These are phyloP conservation scores for Truncatella angustata DNA, from an alignment of 2,329 filamentous ascomycete genomes.

Conservation along the genomic window DNA sequence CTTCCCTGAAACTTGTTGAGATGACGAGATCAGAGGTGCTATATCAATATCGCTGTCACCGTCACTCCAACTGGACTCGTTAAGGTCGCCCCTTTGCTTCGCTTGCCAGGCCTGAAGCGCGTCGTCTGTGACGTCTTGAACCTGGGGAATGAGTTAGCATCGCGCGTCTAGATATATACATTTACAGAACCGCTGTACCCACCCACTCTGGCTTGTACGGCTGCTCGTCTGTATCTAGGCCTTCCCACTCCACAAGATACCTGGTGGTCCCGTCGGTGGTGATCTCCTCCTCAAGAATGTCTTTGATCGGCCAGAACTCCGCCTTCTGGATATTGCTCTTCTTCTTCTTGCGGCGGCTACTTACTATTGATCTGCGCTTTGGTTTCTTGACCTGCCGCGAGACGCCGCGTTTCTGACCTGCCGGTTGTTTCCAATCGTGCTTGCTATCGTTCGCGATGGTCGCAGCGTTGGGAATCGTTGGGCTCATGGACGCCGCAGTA, in stretches of 20 bases:
- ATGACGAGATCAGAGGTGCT: too few relatives aligned
- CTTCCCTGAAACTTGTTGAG: too few relatives aligned
- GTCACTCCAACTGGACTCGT: not conserved
- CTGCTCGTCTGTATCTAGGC: constrained; percentile 44
- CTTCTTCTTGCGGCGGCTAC: not conserved
- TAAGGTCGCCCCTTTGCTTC: constrained; percentile 9
- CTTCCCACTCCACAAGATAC: constrained; percentile 59
- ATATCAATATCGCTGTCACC: not conserved
- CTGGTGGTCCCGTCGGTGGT: constrained; percentile 24
- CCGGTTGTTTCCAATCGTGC: constrained; percentile 2
- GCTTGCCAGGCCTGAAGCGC: constrained; percentile 24
- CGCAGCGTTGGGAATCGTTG: not conserved
- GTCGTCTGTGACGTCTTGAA: constrained; percentile 19
- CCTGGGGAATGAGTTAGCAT: constrained; percentile 11
- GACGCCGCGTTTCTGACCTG: not conserved
- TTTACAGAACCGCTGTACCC: constrained; percentile 15
- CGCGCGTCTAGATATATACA: not conserved
- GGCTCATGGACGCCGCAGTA: constrained; percentile 4
- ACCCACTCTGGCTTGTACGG: constrained; percentile 53
- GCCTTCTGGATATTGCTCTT: not conserved
- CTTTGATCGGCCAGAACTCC: constrained; percentile 30
- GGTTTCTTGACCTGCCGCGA: not conserved
- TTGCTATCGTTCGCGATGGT: not conserved
- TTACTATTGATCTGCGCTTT: not conserved
- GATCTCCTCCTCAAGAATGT: constrained; percentile 36